Percentiles rank a stretch among this genome's conserved stretches.
Conservation (phyloP, 306 rosid genomes). For the Vigna reflexopilosa region DNA sequence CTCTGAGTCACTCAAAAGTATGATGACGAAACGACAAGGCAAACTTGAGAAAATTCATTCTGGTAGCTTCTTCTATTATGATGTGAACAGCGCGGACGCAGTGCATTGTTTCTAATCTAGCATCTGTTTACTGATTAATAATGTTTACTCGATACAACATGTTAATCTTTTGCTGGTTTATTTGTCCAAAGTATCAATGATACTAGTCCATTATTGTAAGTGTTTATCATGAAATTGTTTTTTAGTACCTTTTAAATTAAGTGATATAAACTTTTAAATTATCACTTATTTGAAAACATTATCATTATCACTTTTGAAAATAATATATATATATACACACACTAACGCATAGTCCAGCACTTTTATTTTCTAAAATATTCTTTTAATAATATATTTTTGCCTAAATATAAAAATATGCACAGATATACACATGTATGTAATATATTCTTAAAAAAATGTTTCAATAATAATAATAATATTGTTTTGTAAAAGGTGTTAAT, state of each 20-base stretch:
- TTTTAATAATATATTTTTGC: no score
- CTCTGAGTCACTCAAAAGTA: slow-evolving; percentile 31
- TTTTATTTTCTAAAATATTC: no score
- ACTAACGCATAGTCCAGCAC: no score
- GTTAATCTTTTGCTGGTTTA: background rate
- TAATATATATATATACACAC: no score
- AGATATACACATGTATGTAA: no score
- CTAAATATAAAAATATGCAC: no score
- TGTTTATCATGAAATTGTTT: slow-evolving; percentile 27
- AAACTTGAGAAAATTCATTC: background rate
- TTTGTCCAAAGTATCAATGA: background rate
- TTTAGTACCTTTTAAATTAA: slow-evolving; percentile 1
- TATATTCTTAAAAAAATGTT: no score
- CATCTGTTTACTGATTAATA: background rate
- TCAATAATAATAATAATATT: background rate
- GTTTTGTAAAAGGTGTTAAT: background rate
- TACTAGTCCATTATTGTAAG: background rate
- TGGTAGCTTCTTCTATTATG: background rate
- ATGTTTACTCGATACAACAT: background rate
- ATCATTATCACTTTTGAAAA: no score
- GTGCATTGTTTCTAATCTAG: background rate
- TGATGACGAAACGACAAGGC: slow-evolving; percentile 27
- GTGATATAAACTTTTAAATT: slow-evolving; percentile 33
- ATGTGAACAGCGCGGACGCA: background rate
- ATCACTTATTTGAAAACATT: slow-evolving; percentile 27